A percentile compares a stretch with the other conserved stretches of the same genome.
phyloP scores from a whole-genome alignment of 345 rosid species.

The Heritiera littoralis region DNA sequence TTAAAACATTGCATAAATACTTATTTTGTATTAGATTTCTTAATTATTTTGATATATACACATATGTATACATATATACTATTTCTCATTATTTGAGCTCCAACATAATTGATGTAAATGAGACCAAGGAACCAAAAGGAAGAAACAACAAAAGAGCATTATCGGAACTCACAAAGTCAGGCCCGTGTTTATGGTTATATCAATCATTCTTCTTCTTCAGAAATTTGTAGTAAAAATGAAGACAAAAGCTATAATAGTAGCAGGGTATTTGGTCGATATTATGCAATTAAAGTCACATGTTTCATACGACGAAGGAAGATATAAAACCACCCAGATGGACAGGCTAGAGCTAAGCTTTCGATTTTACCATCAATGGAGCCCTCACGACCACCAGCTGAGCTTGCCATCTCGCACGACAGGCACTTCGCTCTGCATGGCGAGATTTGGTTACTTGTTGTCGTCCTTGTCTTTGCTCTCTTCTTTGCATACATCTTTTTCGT shows the following conservation, averaged over 20 bases:
- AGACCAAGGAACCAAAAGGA: not conserved
- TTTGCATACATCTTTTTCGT: not conserved
- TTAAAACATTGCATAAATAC: too few relatives aligned
- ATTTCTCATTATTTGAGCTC: too few relatives aligned
- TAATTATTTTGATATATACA: too few relatives aligned
- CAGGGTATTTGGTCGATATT: not conserved
- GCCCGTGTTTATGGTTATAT: not conserved
- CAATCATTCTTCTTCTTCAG: not conserved
- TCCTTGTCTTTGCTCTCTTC: not conserved
- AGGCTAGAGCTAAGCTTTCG: not conserved
- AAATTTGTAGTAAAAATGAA: not conserved
- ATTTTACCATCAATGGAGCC: constrained; percentile 7
- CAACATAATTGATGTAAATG: constrained; percentile 7
- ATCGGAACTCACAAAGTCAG: not conserved
- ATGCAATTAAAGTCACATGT: constrained; percentile 7
- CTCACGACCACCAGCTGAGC: not conserved
- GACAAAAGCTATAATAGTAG: not conserved
- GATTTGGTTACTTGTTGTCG: not conserved
- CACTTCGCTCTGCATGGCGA: constrained; percentile 22
- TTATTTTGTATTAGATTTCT: too few relatives aligned
- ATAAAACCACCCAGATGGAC: not conserved
- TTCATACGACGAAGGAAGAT: constrained; percentile 3
- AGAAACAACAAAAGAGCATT: not conserved
- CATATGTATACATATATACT: too few relatives aligned
- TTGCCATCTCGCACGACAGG: not conserved